phyloP scores from a whole-genome alignment of 768 basidiomycete species.

The Boletus edulis region DNA sequence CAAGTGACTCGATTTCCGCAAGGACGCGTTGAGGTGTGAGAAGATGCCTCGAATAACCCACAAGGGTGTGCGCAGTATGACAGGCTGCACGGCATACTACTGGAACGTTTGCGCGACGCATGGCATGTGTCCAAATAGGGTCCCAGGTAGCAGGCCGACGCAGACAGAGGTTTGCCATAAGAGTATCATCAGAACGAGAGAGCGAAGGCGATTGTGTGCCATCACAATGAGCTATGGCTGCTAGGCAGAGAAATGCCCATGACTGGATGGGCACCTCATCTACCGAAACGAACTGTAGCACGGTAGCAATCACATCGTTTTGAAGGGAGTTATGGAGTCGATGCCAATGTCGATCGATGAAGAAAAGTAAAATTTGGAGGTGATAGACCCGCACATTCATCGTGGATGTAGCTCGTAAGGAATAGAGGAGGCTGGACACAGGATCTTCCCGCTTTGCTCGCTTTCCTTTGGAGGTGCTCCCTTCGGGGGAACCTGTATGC shows the following conservation, averaged over 20 bases:
- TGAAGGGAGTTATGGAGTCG: conserved; percentile 59
- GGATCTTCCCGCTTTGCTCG: conserved; percentile 58
- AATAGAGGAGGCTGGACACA: conserved; percentile 50
- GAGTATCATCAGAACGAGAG: neutral
- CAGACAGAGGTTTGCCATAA: neutral
- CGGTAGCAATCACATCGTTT: conserved; percentile 48
- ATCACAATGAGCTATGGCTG: conserved; percentile 63
- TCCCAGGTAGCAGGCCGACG: conserved; percentile 58
- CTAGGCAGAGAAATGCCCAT: conserved; percentile 83
- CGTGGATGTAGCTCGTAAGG: conserved; percentile 38
- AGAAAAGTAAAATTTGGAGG: conserved; percentile 80
- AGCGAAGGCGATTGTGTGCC: conserved; percentile 6
- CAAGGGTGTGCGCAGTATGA: conserved; percentile 59
- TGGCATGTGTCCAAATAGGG: conserved; percentile 77
- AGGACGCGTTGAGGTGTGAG: conserved; percentile 59
- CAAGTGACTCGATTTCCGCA: conserved; percentile 72
- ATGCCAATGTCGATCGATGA: conserved; percentile 77
- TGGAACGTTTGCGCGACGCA: conserved; percentile 69
- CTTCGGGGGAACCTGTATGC: conserved; percentile 36
- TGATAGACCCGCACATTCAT: conserved; percentile 43
- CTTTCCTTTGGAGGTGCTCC: conserved; percentile 41
- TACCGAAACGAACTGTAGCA: conserved; percentile 59
- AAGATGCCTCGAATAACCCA: conserved; percentile 40
- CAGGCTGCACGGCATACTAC: conserved; percentile 77
- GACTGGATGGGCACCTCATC: conserved; percentile 70